Conservation (phyloP, 2,329 filamentous ascomycete genomes). For the Neofusicoccum cordaticola region DNA sequence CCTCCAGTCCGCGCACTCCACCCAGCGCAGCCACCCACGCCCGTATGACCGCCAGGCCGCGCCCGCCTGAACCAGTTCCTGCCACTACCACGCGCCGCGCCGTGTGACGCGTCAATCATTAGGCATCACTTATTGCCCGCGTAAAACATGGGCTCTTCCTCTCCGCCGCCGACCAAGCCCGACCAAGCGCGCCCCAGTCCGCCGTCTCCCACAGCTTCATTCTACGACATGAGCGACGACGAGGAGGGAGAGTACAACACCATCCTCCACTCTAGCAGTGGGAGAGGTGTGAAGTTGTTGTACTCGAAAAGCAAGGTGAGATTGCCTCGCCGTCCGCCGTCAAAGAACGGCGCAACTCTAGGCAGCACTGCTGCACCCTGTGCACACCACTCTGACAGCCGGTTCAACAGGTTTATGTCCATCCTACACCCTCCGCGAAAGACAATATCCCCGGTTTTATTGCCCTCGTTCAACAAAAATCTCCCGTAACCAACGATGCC, state of each 20-base stretch:
- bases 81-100: conserved; percentile 8
- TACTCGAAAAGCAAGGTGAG: conserved; percentile 92
- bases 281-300: conserved; percentile 85
- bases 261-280: conserved; percentile 73
- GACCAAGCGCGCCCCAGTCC: conserved; percentile 29
- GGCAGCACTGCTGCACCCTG: background rate
- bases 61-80: conserved; percentile 2
- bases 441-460: conserved; percentile 96
- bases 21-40: background rate
- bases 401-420: conserved; percentile 75
- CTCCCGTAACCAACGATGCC: conserved; percentile 27
- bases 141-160: conserved; percentile 2
- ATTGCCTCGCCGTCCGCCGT: background rate
- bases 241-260: conserved; percentile 95
- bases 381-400: conserved; percentile 21
- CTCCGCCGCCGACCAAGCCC: background rate
- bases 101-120: conserved; percentile 5
- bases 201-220: conserved; percentile 78
- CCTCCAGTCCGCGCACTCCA: background rate
- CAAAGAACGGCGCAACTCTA: conserved; percentile 21
- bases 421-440: conserved; percentile 86
- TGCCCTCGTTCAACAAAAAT: conserved; percentile 86
- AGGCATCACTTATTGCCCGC: background rate
- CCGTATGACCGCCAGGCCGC: conserved; percentile 3
- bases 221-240: conserved; percentile 95